phyloP scores from a whole-genome alignment of 1,284 basidiomycete genomes.

The Tilletia walkeri region DNA sequence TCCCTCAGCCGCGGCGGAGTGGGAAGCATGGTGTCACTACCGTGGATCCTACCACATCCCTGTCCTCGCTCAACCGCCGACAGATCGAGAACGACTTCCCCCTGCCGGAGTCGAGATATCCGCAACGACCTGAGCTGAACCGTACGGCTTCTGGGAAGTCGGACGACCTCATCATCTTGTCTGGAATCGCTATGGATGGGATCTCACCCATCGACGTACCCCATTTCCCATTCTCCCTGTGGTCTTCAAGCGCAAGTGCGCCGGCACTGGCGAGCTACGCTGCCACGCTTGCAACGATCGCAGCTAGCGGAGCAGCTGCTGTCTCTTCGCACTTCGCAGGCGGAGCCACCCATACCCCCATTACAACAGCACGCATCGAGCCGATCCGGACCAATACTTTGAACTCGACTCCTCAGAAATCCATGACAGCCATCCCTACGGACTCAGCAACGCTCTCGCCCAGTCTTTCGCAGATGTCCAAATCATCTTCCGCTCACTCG shows the following conservation, averaged over 20 bases:
- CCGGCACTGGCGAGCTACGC: slow-evolving; percentile 12
- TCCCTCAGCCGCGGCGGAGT: background rate
- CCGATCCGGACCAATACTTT: background rate
- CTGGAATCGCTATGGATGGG: slow-evolving; percentile 6
- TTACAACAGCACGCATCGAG: background rate
- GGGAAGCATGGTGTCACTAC: background rate
- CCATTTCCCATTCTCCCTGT: background rate
- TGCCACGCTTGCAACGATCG: background rate
- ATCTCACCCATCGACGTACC: slow-evolving; percentile 9
- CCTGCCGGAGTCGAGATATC: no score
- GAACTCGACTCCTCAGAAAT: background rate
- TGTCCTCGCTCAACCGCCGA: no score
- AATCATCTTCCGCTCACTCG: background rate
- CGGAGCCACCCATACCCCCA: background rate
- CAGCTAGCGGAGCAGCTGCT: background rate
- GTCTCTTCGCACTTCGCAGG: background rate
- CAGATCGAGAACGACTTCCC: no score
- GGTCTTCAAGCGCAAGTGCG: slow-evolving; percentile 7
- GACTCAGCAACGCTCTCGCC: background rate
- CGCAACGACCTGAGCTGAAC: no score
- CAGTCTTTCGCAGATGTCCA: slow-evolving; percentile 1
- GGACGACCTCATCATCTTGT: background rate
- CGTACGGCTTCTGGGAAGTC: background rate
- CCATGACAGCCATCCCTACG: background rate
- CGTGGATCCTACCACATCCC: no score